These are phyloP conservation scores for Lycium barbarum DNA, from an alignment of 257 asterid species.

Conservation along the genomic window DNA sequence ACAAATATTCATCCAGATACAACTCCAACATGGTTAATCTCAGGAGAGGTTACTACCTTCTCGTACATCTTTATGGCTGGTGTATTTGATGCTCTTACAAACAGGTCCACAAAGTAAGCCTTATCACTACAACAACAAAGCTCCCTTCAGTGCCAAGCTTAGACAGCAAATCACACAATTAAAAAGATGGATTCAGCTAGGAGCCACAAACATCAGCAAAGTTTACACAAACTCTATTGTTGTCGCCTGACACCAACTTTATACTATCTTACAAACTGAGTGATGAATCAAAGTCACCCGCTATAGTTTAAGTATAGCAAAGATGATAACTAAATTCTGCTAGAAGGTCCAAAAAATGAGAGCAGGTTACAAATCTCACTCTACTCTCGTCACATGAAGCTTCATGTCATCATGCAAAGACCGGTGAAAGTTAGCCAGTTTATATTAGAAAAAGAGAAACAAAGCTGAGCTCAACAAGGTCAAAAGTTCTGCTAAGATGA, in stretches of 20 bases:
- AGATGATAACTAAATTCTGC: not conserved
- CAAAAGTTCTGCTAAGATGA: not conserved
- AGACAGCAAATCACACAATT: not conserved
- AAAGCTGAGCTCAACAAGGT: not conserved
- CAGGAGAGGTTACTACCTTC: constrained; percentile 59
- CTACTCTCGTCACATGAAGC: not conserved
- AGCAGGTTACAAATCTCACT: not conserved
- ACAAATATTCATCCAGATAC: not conserved
- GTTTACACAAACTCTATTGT: not conserved
- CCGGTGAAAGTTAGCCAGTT: not conserved
- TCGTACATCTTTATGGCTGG: constrained; percentile 99
- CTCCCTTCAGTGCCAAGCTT: not conserved
- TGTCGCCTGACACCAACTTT: not conserved
- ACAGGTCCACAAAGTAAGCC: constrained; percentile 95
- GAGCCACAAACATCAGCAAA: not conserved
- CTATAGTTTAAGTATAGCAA: not conserved
- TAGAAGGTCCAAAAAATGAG: not conserved
- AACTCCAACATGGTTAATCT: not conserved
- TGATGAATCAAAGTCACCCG: not conserved
- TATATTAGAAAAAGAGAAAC: not conserved
- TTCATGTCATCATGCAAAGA: not conserved
- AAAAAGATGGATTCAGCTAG: not conserved
- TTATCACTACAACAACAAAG: constrained; percentile 62
- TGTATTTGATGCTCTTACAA: constrained; percentile 93
- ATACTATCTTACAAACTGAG: not conserved